Base-by-base conservation (phyloP, 108 stramenopile species). In the Chaetoceros muelleri region DNA sequence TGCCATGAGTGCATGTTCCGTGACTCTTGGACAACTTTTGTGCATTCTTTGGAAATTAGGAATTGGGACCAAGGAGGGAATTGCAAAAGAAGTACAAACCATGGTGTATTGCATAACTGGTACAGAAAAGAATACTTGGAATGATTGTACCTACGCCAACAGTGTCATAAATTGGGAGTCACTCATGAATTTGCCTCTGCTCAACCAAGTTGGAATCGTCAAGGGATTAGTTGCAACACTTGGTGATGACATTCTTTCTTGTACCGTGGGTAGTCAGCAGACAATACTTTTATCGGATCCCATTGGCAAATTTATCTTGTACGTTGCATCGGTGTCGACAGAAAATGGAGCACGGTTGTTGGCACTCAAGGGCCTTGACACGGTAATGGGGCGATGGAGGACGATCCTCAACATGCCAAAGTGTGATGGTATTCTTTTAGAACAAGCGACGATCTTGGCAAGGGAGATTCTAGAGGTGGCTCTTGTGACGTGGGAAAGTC, bases 401-500 rank as follows among this genome's bases (percentile, higher is more conserved):
- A n/a, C 59, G 1, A 45, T 53, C 34, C 3, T 52, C 44, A 8
- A 20, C 49, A 55, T 26, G 2, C n/a, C 28, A 2, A 24, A 17
- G 2, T 3, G 8, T 16, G 45, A 54, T n/a, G 60, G 22, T 2
- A 13, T 26, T 31, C 10, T 27, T 5, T 46, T n/a, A 19, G 30
- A 59, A 16, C n/a, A n/a, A n/a, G 18, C 47, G 22, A 24, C 30
- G 1, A 48, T 18, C 2, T 62, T 67, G 48, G 50, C 73, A 28
- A n/a, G 69, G 25, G 63, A 76, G 31, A 55, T 69, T 18, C 53
- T 83, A 23, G 65, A 74, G 3, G 54, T 74, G 13, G 72, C 73
- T 0, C 40, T 83, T 44, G 34, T 56, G 17, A 63, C 78, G 3
- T 83, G 82, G 82, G 76, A 78, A 31, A 74, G 66, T 58, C 76